Conservation (phyloP, 345 rosid genomes). For the Pistacia vera region DNA sequence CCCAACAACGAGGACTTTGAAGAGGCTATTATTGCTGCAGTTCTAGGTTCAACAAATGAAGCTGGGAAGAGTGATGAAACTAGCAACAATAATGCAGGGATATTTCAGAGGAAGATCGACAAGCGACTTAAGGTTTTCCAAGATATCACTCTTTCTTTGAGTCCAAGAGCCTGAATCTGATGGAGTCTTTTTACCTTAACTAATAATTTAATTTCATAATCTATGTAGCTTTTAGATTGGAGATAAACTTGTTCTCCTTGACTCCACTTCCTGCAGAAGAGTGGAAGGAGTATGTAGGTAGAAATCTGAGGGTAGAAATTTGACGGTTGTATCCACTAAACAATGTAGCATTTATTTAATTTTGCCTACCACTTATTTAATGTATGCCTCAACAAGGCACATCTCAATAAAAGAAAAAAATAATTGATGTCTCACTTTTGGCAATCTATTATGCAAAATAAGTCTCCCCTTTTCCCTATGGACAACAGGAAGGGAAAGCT, state of each 20-base stretch:
- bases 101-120: constrained; percentile 41
- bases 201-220: constrained; percentile 22
- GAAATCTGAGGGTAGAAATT: background rate
- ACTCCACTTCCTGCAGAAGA: constrained; percentile 13
- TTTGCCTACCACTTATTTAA: background rate
- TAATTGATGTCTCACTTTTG: constrained; percentile 2
- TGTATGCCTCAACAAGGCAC: constrained; percentile 27
- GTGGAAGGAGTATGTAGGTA: constrained; percentile 13
- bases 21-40: constrained; percentile 80
- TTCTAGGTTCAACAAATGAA: constrained; percentile 53
- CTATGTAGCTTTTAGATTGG: constrained; percentile 43
- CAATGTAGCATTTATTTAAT: background rate
- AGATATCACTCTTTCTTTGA: constrained; percentile 74
- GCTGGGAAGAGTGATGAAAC: constrained; percentile 21
- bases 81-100: constrained; percentile 24
- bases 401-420: constrained; percentile 18
- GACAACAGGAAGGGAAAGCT: no score
- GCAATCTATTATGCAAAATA: background rate
- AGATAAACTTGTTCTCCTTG: constrained; percentile 85
- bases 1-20: constrained; percentile 83
- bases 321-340: background rate
- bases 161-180: constrained; percentile 62
- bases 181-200: constrained; percentile 15
- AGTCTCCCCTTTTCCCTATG: no score
- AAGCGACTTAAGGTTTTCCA: constrained; percentile 88